Evolutionary conservation across 2,329 filamentous ascomycete genomes (phyloP).

Genomic region (Calonectria pseudoreteaudii): DNA sequence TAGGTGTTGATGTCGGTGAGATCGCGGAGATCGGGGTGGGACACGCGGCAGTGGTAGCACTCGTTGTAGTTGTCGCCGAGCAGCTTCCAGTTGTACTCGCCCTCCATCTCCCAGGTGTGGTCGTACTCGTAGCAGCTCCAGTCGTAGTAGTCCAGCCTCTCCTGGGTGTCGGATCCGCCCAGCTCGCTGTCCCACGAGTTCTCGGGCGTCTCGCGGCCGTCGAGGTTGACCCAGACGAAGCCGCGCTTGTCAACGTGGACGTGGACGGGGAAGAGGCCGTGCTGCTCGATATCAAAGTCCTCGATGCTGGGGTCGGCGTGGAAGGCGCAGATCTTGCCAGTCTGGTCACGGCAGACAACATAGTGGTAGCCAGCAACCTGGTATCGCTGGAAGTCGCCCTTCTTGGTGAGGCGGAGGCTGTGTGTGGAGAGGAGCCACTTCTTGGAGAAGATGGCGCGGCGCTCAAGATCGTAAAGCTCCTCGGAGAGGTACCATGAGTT

Average conservation of each 20-base stretch:
- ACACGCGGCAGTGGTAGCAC: conserved; percentile 71
- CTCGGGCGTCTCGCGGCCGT: conserved; percentile 57
- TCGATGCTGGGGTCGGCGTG: conserved; percentile 63
- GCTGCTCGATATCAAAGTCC: conserved; percentile 65
- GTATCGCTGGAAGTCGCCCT: conserved; percentile 68
- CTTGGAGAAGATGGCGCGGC: conserved; percentile 66
- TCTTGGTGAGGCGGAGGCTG: conserved; percentile 59
- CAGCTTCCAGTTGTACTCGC: conserved; percentile 70
- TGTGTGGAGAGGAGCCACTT: conserved; percentile 68
- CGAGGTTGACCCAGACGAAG: conserved; percentile 70
- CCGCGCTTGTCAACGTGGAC: conserved; percentile 63
- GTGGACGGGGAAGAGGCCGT: conserved; percentile 66
- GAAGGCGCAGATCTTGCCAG: conserved; percentile 66
- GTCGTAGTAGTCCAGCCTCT: conserved; percentile 57
- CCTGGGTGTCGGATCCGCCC: conserved; percentile 57
- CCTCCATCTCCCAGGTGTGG: conserved; percentile 67
- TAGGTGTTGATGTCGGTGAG: conserved; percentile 68
- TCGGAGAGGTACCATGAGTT: conserved; percentile 62
- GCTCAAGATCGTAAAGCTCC: conserved; percentile 67
- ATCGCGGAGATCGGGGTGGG: conserved; percentile 66
- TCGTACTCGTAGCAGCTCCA: conserved; percentile 66
- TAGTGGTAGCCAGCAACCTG: conserved; percentile 67
- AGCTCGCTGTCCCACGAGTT: conserved; percentile 64
- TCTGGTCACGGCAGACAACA: conserved; percentile 52
- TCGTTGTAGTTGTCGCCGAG: conserved; percentile 74